A percentile compares a stretch with the other conserved stretches of the same genome.
These are phyloP conservation scores for Trametes coccinea DNA, from an alignment of 768 basidiomycete genomes.

Conservation along the genomic window DNA sequence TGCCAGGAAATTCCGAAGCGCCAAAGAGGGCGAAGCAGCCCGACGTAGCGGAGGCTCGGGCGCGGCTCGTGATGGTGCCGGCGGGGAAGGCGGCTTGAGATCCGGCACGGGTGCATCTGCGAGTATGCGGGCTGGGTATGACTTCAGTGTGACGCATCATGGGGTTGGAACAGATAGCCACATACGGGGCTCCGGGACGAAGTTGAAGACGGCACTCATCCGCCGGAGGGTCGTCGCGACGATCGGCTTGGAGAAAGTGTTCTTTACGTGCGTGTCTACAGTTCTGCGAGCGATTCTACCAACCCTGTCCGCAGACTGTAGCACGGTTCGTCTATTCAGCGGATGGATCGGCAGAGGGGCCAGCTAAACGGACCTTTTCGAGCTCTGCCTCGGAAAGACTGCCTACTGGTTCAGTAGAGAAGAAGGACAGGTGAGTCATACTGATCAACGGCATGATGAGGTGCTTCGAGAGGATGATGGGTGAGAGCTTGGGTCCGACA, in stretches of 20 bases:
- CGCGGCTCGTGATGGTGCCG: conserved; percentile 6
- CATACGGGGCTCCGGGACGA: conserved; percentile 65
- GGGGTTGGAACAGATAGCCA: conserved; percentile 23
- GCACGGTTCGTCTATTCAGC: conserved; percentile 8
- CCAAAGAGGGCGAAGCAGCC: conserved; percentile 6
- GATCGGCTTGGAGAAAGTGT: conserved; percentile 68
- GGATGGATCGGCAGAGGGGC: conserved; percentile 3
- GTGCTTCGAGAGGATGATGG: conserved; percentile 76
- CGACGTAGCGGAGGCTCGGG: conserved; percentile 13
- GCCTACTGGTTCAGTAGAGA: conserved; percentile 55
- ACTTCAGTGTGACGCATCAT: conserved; percentile 12
- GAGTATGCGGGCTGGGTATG: conserved; percentile 49
- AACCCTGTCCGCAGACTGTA: conserved; percentile 66
- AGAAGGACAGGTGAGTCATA: conserved; percentile 65
- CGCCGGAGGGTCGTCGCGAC: conserved; percentile 66
- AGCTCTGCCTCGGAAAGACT: conserved; percentile 58
- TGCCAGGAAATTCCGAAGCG: background rate
- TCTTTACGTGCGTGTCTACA: conserved; percentile 69
- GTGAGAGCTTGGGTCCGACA: conserved; percentile 61
- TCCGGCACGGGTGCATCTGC: conserved; percentile 48
- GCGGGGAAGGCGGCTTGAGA: conserved; percentile 33
- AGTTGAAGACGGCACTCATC: conserved; percentile 73
- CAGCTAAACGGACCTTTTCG: conserved; percentile 50
- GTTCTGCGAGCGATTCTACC: conserved; percentile 69
- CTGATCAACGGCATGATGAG: conserved; percentile 77